These are phyloP conservation scores for Aureobasidium melanogenum DNA, from an alignment of 2,329 filamentous ascomycete genomes.

Conservation along the genomic window DNA sequence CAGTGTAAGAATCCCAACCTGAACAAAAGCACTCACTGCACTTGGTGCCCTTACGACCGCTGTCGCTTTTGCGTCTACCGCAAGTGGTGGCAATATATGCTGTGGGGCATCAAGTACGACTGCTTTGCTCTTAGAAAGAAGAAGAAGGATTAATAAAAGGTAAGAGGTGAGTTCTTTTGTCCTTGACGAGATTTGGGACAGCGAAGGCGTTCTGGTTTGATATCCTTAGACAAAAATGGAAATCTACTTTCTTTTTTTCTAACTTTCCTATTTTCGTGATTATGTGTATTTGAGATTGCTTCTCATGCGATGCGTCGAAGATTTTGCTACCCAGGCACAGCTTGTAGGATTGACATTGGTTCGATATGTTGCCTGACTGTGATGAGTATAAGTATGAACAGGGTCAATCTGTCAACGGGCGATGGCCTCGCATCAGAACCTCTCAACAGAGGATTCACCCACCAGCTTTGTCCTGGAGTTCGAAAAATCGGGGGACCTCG, in stretches of 20 bases:
- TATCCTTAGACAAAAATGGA: no score
- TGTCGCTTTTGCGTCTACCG: neutral
- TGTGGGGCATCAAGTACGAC: neutral
- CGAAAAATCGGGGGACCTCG: conserved; percentile 25
- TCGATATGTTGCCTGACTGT: conserved; percentile 8
- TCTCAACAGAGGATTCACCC: conserved; percentile 26
- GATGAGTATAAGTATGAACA: no score
- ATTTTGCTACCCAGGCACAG: no score
- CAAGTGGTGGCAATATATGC: neutral
- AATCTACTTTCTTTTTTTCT: no score
- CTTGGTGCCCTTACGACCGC: neutral
- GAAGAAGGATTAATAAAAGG: neutral
- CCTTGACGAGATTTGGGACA: no score
- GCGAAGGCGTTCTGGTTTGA: no score
- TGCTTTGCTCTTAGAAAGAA: neutral
- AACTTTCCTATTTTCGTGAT: no score
- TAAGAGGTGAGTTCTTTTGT: neutral
- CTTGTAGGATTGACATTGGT: no score
- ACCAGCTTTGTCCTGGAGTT: conserved; percentile 29
- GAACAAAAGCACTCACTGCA: neutral
- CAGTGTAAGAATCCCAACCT: neutral
- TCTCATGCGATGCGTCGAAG: no score
- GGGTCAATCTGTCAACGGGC: no score
- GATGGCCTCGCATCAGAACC: conserved; percentile 28
- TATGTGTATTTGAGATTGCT: no score